Conservation (phyloP, 495 filamentous ascomycete species). For the Podospora pseudoanserina region DNA sequence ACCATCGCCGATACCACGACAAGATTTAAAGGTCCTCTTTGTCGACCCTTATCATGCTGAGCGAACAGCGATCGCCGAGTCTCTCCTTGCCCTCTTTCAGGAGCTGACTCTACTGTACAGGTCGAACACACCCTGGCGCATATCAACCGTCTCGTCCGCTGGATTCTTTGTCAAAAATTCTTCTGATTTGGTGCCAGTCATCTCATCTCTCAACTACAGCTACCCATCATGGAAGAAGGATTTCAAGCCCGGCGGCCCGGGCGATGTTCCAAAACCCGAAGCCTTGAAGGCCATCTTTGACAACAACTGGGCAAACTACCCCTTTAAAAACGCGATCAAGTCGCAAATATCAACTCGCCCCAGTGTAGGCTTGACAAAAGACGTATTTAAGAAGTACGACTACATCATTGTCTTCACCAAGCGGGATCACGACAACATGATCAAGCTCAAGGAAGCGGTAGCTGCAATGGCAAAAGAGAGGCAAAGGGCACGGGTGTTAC, state of each 20-base stretch:
- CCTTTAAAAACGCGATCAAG: constrained; percentile 20
- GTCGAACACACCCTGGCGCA: constrained; percentile 17
- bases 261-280: background rate
- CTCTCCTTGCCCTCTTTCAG: constrained; percentile 19
- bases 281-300: constrained; percentile 21
- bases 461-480: background rate
- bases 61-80: constrained; percentile 26
- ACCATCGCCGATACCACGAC: constrained; percentile 4
- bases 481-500: constrained; percentile 24
- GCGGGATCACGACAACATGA: constrained; percentile 27
- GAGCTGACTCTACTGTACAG: constrained; percentile 10
- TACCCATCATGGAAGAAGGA: constrained; percentile 11
- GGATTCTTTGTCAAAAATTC: constrained; percentile 26
- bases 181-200: constrained; percentile 14
- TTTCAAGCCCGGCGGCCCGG: constrained; percentile 13
- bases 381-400: constrained; percentile 21
- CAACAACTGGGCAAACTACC: constrained; percentile 23
- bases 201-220: constrained; percentile 24
- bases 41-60: constrained; percentile 26
- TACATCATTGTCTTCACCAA: constrained; percentile 27
- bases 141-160: constrained; percentile 19
- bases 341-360: background rate
- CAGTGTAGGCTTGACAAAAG: constrained; percentile 15
- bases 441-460: constrained; percentile 24
- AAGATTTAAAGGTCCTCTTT: constrained; percentile 25